Conservation (phyloP, 129 eudicot species). For the Calendula officinalis region DNA sequence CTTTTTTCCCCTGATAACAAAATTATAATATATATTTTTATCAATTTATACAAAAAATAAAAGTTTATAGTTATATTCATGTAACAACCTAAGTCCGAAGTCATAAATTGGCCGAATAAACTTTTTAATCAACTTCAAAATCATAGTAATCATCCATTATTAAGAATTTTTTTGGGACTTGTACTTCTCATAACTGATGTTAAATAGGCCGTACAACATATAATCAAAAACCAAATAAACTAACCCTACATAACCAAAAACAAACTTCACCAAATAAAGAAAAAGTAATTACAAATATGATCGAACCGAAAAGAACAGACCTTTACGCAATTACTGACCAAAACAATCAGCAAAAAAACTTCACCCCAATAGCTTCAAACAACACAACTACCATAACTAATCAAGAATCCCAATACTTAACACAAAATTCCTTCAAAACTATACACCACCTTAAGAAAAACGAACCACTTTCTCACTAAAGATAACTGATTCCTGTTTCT, state of each 20-base stretch:
- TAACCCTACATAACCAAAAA: too few species aligned
- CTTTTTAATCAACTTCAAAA: neutral
- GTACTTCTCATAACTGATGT: too few species aligned
- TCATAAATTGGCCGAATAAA: conserved; percentile 9
- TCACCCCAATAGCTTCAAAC: conserved; percentile 43
- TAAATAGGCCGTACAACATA: too few species aligned
- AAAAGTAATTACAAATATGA: too few species aligned
- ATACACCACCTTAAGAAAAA: conserved; percentile 18
- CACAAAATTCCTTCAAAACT: conserved; percentile 28
- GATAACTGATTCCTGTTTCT: conserved; percentile 28
- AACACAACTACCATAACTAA: conserved; percentile 26
- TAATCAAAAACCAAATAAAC: too few species aligned
- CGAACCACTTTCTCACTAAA: conserved; percentile 33
- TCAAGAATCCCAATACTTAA: conserved; percentile 34
- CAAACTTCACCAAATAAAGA: neutral
- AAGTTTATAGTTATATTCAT: neutral
- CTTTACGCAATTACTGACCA: conserved; percentile 67
- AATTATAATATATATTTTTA: neutral
- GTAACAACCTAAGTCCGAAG: neutral
- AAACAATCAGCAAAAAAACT: conserved; percentile 62
- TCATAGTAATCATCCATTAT: neutral
- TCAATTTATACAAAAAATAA: neutral
- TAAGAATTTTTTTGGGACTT: neutral
- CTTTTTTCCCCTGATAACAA: conserved; percentile 63
- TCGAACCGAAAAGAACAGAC: conserved; percentile 29